phyloP scores from a whole-genome alignment of 805 yeast species.

The Blastobotrys peoriensis region DNA sequence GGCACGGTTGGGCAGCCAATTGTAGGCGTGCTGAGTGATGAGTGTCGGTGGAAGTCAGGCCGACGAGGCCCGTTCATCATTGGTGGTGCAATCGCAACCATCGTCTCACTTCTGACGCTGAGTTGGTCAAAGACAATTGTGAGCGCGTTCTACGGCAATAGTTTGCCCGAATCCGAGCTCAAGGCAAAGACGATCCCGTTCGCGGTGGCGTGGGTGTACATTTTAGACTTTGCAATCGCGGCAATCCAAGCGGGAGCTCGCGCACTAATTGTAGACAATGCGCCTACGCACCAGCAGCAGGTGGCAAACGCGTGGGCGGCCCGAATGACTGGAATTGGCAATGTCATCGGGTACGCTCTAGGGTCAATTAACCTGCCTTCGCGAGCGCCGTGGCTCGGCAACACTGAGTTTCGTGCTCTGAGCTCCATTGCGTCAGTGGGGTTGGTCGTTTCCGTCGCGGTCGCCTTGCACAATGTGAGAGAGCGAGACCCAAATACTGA shows the following conservation, averaged over 20 bases:
- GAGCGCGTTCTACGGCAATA: conserved; percentile 24
- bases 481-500: conserved; percentile 43
- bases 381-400: conserved; percentile 38
- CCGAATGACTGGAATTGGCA: conserved; percentile 54
- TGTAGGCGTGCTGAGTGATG: conserved; percentile 54
- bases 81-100: conserved; percentile 47
- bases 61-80: conserved; percentile 53
- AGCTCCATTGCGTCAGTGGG: conserved; percentile 38
- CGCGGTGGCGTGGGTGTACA: conserved; percentile 49
- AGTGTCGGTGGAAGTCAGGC: conserved; percentile 40
- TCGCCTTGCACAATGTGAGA: conserved; percentile 37
- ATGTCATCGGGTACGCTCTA: conserved; percentile 50
- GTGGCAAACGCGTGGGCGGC: conserved; percentile 64
- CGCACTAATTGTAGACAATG: conserved; percentile 57
- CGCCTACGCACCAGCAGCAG: conserved; percentile 51
- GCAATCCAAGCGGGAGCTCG: conserved; percentile 56
- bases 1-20: conserved; percentile 62
- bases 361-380: conserved; percentile 43
- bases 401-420: conserved; percentile 47
- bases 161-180: conserved; percentile 21
- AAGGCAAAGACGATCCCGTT: conserved; percentile 38
- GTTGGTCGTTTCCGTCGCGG: conserved; percentile 36
- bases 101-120: conserved; percentile 39
- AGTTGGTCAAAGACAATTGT: conserved; percentile 43
- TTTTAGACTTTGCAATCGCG: conserved; percentile 51